Conservation (phyloP, 768 basidiomycete genomes). For the Lactifluus pinguis region DNA sequence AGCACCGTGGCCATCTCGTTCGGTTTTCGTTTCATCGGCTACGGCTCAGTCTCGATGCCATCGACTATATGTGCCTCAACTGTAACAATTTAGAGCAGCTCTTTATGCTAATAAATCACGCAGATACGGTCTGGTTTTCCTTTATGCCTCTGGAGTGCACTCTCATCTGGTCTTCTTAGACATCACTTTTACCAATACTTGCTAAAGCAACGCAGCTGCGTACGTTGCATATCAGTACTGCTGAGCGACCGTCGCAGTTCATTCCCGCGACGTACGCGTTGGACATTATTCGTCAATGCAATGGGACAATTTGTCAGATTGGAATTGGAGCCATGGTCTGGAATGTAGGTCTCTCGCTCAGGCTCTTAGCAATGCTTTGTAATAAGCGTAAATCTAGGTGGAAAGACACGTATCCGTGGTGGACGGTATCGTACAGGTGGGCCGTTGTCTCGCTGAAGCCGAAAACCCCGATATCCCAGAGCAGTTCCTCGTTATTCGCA, state of each 20-base stretch:
- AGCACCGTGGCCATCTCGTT: conserved; percentile 43
- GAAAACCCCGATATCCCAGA: conserved; percentile 7
- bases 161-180: conserved; percentile 25
- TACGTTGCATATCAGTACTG: conserved; percentile 54
- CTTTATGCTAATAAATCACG: conserved; percentile 47
- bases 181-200: conserved; percentile 34
- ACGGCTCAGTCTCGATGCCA: conserved; percentile 39
- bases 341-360: conserved; percentile 39
- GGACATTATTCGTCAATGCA: conserved; percentile 41
- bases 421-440: neutral
- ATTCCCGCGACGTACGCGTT: conserved; percentile 21
- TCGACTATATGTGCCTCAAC: conserved; percentile 45
- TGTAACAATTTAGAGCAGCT: conserved; percentile 52
- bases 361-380: neutral
- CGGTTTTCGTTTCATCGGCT: conserved; percentile 60
- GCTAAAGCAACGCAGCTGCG: conserved; percentile 39
- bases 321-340: conserved; percentile 64
- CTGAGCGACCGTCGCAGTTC: conserved; percentile 11
- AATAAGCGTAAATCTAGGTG: neutral
- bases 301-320: conserved; percentile 45
- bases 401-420: neutral
- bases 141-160: neutral
- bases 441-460: neutral
- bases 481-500: conserved; percentile 1
- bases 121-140: conserved; percentile 34